Percentiles rank a stretch among this genome's conserved stretches.
Evolutionary conservation across 495 filamentous ascomycete genomes (phyloP).

Genomic region (Aspergillus diversus): DNA sequence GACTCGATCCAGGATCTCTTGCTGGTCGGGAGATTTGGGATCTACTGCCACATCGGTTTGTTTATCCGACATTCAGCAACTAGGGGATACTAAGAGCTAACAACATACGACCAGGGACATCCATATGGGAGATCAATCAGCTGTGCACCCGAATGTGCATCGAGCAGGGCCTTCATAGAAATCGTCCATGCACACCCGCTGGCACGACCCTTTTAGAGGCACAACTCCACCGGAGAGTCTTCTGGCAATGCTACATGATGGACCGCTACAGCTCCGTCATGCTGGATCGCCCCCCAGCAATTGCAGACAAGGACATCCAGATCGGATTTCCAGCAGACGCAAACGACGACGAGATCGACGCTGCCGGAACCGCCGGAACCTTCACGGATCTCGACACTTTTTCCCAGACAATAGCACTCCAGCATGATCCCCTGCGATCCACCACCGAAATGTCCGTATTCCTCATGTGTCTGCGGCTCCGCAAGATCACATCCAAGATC

Average conservation of each 20-base stretch:
- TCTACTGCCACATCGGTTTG: constrained; percentile 35
- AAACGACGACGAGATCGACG: constrained; percentile 34
- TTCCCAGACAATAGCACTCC: not conserved
- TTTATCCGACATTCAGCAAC: not conserved
- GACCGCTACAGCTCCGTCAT: constrained; percentile 37
- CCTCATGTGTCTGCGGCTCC: constrained; percentile 27
- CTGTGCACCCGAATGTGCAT: constrained; percentile 35
- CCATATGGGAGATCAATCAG: constrained; percentile 34
- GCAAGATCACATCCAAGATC: constrained; percentile 33
- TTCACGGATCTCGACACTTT: constrained; percentile 27
- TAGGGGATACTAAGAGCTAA: not conserved
- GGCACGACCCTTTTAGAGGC: constrained; percentile 21
- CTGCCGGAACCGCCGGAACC: constrained; percentile 24
- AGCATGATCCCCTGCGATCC: not conserved
- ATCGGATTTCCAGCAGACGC: constrained; percentile 33
- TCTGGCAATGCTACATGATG: constrained; percentile 39
- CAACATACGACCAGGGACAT: constrained; percentile 17
- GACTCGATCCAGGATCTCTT: constrained; percentile 36
- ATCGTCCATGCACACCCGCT: not conserved
- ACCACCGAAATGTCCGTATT: constrained; percentile 33
- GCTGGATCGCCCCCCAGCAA: constrained; percentile 30
- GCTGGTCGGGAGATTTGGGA: constrained; percentile 32
- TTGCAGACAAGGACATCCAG: constrained; percentile 28
- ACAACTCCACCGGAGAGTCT: constrained; percentile 33
- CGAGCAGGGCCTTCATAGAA: constrained; percentile 29